A percentile compares a stretch with the other conserved stretches of the same genome.
Conservation (phyloP, 176 grass and related monocot species). For the Bolboschoenus planiculmis region DNA sequence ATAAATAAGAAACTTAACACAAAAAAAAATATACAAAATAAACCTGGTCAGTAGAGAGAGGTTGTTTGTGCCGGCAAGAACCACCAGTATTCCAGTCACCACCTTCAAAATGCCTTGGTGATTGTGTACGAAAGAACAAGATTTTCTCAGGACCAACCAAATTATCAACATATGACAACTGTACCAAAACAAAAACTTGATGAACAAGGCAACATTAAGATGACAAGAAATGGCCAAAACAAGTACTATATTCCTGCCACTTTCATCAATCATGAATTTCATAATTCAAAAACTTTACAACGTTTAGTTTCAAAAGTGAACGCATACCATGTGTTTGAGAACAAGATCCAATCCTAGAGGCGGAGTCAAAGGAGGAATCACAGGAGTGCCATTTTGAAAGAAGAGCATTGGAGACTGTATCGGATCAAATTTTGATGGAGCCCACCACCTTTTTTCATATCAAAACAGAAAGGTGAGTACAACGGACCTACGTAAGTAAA, state of each 20-base stretch:
- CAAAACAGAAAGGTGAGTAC: not conserved
- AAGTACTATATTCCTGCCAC: not conserved
- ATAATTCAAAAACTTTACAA: not conserved
- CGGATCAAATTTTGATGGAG: slow-evolving; percentile 83
- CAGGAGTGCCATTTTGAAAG: slow-evolving; percentile 61
- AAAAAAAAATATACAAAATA: slow-evolving; percentile 1
- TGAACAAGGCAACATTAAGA: not conserved
- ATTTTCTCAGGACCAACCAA: slow-evolving; percentile 20
- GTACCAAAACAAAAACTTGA: slow-evolving; percentile 4
- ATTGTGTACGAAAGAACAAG: slow-evolving; percentile 80
- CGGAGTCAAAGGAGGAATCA: slow-evolving; percentile 61
- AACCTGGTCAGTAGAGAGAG: slow-evolving; percentile 50
- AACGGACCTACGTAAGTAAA: not conserved
- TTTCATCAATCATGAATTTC: not conserved
- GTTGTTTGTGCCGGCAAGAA: slow-evolving; percentile 48
- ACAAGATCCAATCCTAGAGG: slow-evolving; percentile 62
- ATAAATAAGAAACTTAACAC: not conserved
- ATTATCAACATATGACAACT: slow-evolving; percentile 53
- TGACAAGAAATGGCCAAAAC: not conserved
- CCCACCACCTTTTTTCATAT: slow-evolving; percentile 67
- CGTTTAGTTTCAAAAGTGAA: not conserved
- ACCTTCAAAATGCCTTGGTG: slow-evolving; percentile 90
- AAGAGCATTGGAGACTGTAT: slow-evolving; percentile 74
- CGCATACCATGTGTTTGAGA: slow-evolving; percentile 74
- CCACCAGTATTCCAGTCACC: slow-evolving; percentile 86